Evolutionary conservation across 148 eudicot species (phyloP), one percentile per base, ranked within the genome.

Genomic region (Camellia sinensis): DNA sequence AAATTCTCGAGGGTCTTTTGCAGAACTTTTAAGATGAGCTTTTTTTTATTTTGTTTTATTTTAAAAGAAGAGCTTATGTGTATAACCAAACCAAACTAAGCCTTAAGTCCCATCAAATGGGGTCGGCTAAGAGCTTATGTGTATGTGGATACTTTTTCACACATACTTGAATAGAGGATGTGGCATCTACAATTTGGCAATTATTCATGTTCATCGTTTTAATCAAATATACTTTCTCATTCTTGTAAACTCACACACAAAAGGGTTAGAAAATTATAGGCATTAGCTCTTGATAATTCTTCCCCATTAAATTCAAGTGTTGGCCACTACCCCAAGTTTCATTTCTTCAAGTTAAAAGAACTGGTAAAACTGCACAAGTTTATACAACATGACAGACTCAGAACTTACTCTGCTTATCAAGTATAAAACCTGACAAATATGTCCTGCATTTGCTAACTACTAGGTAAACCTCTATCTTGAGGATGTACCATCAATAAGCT

Each of bases 271-370:
- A n/a, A 29, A 8, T 46, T 15, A 46, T 3, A 71, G 3, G 17
- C 57, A 70, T 70, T 70, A 48, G 40, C 57, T 21, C 7, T 50
- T 15, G 48, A 71, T n/a, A 71, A 71, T 50, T 21, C 57, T n/a
- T 8, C 53, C 73, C 56, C 54, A 45, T 45, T 22, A 70, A n/a
- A 45, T 45, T 45, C 41, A 71, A n/a, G 41, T 71, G 53, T 50
- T 46, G 37, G 40, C 15, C 37, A 2, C 3, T 6, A 50, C 37
- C 10, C 43, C 74, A 50, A 21, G 57, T 71, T 71, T 50, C 59
- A 71, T 19, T 13, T 46, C 59, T n/a, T 71, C 56, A 71, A 21
- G 29, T 50, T 21, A 59, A 72, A 72, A 72, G 8, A 69, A 69
- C 73, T 18, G 15, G 73, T 13, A 45, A 44, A 43, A 18, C 53